Conservation (phyloP, 805 yeast genomes). For the Lipomyces japonicus region DNA sequence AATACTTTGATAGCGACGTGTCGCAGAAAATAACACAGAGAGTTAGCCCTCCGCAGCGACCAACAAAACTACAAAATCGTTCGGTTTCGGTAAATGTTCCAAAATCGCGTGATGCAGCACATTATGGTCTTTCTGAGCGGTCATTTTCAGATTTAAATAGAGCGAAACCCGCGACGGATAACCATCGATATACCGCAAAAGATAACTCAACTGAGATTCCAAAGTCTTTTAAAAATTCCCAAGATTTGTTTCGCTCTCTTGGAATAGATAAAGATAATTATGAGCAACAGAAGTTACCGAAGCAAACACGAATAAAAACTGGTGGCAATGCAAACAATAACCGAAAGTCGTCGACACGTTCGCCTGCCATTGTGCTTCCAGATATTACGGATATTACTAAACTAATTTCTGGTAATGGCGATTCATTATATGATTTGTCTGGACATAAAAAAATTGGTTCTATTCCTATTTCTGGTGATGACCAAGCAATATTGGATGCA, state of each 20-base stretch:
- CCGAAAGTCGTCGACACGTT: background rate
- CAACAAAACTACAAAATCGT: background rate
- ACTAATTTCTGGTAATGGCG: slow-evolving; percentile 12
- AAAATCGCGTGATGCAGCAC: background rate
- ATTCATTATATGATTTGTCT: background rate
- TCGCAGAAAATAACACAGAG: slow-evolving; percentile 12
- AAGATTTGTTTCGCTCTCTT: slow-evolving; percentile 15
- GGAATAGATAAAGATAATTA: slow-evolving; percentile 8
- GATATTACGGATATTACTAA: slow-evolving; percentile 27
- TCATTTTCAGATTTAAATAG: slow-evolving; percentile 12
- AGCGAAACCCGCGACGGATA: slow-evolving; percentile 6
- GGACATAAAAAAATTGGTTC: slow-evolving; percentile 19
- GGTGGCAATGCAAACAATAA: background rate
- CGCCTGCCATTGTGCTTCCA: slow-evolving; percentile 7
- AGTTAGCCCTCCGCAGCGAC: slow-evolving; percentile 3
- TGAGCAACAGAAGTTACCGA: background rate
- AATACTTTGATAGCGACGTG: background rate
- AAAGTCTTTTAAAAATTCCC: slow-evolving; percentile 12
- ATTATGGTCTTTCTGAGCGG: slow-evolving; percentile 7
- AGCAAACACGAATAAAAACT: background rate
- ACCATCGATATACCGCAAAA: background rate
- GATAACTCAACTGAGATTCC: slow-evolving; percentile 11
- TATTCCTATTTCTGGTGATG: slow-evolving; percentile 26
- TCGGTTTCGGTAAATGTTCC: background rate
- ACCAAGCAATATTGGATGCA: slow-evolving; percentile 24